Base-by-base conservation (phyloP, 345 rosid genomes). In the Linum trigynum region DNA sequence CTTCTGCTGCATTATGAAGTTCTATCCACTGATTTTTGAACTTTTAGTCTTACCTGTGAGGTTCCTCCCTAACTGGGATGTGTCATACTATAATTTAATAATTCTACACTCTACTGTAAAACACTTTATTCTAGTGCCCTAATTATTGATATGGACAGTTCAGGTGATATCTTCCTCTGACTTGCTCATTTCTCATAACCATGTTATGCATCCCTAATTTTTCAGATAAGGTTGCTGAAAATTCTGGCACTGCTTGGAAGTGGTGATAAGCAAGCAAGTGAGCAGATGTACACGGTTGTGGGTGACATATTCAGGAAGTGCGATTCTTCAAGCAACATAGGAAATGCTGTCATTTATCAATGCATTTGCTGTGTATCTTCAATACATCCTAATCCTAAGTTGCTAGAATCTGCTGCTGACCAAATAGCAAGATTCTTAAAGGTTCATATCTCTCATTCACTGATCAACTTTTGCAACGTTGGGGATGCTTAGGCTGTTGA, bases 251-350 rank as follows among this genome's bases (percentile, higher is more conserved):
- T 94, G 80, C 77, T 94, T 68, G 97, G 99, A 74, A 87, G 88
- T 79, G 95, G 99, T 70, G 99, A 94, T 77, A 94, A 86, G 85
- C 89, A 78, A 74, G 92, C 97, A 0, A 90, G 99, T 74, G 99
- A 87, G 75, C 86, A 73, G 38, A 94, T 88, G 97, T 94, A 86
- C 64, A 88, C 97, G 67, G 96, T 94, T 63, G 76, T 94, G 35
- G 96, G 95, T 56, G 99, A 94, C 77, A 67, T 90, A 74, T 84
- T 94, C 68, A 87, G 81, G 72, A 94, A 94, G 85, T 84, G 91
- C 59, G 99, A 94, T 76, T 77, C 96, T 7, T 71, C 83, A 55
- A 88, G 84, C 65, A 94, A 94, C 78, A 90, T 94, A 69, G 97
- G 99, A 78, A 94, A 94, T 76, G 97, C 99, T 57, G 72, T 94